phyloP scores from a whole-genome alignment of 2,329 filamentous ascomycete species.

The Sporothrix pallida region DNA sequence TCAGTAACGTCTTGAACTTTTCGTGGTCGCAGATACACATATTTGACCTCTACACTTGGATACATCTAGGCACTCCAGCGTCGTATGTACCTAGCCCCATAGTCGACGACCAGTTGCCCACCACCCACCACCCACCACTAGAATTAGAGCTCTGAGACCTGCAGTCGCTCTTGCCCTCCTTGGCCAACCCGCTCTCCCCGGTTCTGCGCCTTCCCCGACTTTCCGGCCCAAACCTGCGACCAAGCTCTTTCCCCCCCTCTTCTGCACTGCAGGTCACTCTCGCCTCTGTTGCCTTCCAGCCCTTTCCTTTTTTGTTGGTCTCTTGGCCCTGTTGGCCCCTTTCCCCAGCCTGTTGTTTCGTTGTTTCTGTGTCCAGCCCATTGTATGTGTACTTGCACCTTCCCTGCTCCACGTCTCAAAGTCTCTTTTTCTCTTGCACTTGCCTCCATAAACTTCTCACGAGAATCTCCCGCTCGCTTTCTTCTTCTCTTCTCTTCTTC shows the following conservation, averaged over 20 bases:
- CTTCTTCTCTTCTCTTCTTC: not conserved
- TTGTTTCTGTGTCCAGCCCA: not conserved
- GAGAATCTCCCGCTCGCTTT: conserved; percentile 1
- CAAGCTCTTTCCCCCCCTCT: not conserved
- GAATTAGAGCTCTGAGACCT: conserved; percentile 5
- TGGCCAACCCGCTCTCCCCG: conserved; percentile 7
- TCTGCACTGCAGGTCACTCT: not conserved
- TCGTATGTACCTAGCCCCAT: too few species aligned
- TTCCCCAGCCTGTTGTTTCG: not conserved
- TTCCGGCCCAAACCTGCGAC: conserved; percentile 21
- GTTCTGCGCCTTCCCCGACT: conserved; percentile 27
- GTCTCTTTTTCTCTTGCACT: not conserved
- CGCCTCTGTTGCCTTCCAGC: conserved; percentile 19
- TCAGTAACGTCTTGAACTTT: not conserved
- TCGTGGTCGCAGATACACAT: too few species aligned
- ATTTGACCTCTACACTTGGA: too few species aligned
- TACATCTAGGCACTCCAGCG: too few species aligned
- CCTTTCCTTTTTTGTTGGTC: not conserved
- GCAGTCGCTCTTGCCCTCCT: conserved; percentile 22
- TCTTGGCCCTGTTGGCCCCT: not conserved
- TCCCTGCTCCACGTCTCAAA: not conserved
- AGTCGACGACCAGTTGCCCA: not conserved
- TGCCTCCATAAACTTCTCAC: conserved; percentile 21
- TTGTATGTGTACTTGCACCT: conserved; percentile 2
- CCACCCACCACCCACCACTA: too few species aligned